These are phyloP conservation scores for Suillus lakei DNA, from an alignment of 768 basidiomycete genomes.

Conservation along the genomic window DNA sequence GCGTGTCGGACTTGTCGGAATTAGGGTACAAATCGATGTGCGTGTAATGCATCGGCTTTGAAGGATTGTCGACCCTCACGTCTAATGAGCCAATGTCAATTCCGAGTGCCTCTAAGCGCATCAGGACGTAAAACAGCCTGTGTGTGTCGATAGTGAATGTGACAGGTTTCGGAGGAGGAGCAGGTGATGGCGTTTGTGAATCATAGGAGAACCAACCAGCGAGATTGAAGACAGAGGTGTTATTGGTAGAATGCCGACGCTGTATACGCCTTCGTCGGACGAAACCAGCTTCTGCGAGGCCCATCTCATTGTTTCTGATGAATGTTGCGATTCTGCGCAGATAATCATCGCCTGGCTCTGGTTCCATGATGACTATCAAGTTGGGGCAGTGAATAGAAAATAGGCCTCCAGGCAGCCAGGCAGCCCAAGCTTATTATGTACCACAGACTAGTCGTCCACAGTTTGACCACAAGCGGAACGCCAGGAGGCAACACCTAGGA, in stretches of 20 bases:
- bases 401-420: slow-evolving; percentile 11
- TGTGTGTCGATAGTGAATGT: slow-evolving; percentile 76
- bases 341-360: slow-evolving; percentile 76
- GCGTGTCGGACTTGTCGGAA: slow-evolving; percentile 70
- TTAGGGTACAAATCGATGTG: slow-evolving; percentile 51
- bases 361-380: slow-evolving; percentile 43
- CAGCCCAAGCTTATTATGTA: slow-evolving; percentile 4
- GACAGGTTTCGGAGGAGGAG: slow-evolving; percentile 56
- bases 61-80: slow-evolving; percentile 71
- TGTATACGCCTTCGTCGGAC: slow-evolving; percentile 52
- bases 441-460: neutral
- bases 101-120: slow-evolving; percentile 84
- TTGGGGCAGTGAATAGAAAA: slow-evolving; percentile 21
- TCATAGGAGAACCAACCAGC: slow-evolving; percentile 58
- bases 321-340: slow-evolving; percentile 70
- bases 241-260: slow-evolving; percentile 33
- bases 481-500: slow-evolving; percentile 21
- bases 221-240: slow-evolving; percentile 59
- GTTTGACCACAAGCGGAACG: slow-evolving; percentile 5
- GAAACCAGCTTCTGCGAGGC: slow-evolving; percentile 68
- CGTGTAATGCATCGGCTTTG: slow-evolving; percentile 77
- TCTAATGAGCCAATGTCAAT: slow-evolving; percentile 81
- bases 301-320: slow-evolving; percentile 72
- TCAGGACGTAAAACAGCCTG: slow-evolving; percentile 86
- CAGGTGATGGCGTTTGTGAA: slow-evolving; percentile 31